Conservation (phyloP, 352 stramenopile species). For the Halophytophthora polymorphica region DNA sequence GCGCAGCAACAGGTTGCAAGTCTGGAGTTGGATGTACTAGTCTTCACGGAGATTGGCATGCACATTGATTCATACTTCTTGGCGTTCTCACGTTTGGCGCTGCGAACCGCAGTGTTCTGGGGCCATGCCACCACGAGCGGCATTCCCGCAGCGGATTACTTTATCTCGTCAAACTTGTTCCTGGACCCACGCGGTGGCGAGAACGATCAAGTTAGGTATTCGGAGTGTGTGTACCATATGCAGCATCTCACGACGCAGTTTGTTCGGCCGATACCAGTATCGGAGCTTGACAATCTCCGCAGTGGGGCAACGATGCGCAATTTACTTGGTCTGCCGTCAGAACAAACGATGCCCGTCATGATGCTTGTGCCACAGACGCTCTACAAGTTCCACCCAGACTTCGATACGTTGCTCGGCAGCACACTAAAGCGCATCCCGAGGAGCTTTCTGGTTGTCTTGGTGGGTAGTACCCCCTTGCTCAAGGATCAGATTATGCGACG, state of each 20-base stretch:
- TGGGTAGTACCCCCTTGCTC: slow-evolving; percentile 23
- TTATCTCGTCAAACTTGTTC: slow-evolving; percentile 53
- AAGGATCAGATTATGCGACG: slow-evolving; percentile 24
- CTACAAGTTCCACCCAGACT: slow-evolving; percentile 68
- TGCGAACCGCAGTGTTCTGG: slow-evolving; percentile 52
- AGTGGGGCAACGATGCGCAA: neutral
- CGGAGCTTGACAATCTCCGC: neutral
- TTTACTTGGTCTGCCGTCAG: slow-evolving; percentile 12
- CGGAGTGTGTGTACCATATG: slow-evolving; percentile 62
- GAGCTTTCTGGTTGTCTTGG: slow-evolving; percentile 39
- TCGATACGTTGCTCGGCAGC: slow-evolving; percentile 44
- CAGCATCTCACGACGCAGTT: slow-evolving; percentile 50
- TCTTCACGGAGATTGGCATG: slow-evolving; percentile 71
- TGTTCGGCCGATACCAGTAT: slow-evolving; percentile 6
- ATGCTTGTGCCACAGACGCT: slow-evolving; percentile 64
- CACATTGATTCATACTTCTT: slow-evolving; percentile 53
- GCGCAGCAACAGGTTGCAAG: slow-evolving; percentile 29
- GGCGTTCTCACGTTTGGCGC: slow-evolving; percentile 42
- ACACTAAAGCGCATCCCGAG: slow-evolving; percentile 22
- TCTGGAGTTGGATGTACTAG: slow-evolving; percentile 50
- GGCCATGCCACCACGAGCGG: slow-evolving; percentile 58
- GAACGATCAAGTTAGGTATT: slow-evolving; percentile 26
- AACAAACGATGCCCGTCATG: slow-evolving; percentile 18
- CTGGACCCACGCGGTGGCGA: neutral
- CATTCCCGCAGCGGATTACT: slow-evolving; percentile 56